A percentile compares a stretch with the other conserved stretches of the same genome.
phyloP scores from a whole-genome alignment of 2,329 filamentous ascomycete genomes.

The Ceratocystiopsis minuta region DNA sequence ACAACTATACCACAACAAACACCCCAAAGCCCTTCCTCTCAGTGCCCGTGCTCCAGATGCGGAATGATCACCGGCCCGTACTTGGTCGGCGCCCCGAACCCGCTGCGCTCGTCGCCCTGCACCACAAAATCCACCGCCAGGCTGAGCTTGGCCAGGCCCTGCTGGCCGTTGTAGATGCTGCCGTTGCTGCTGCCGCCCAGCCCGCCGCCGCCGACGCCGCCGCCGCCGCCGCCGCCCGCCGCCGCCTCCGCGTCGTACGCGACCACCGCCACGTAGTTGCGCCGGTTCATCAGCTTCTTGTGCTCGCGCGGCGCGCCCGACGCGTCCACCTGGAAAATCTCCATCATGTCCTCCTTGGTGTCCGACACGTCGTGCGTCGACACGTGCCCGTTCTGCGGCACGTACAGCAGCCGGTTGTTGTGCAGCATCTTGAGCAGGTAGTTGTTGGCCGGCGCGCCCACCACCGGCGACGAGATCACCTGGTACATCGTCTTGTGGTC shows the following conservation, averaged over 20 bases:
- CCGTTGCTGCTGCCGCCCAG: slow-evolving; percentile 15
- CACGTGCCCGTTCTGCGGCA: slow-evolving; percentile 71
- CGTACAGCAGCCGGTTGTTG: slow-evolving; percentile 80
- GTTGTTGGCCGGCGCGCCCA: slow-evolving; percentile 66
- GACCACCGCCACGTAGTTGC: slow-evolving; percentile 89
- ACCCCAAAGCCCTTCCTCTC: not conserved
- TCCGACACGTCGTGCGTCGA: slow-evolving; percentile 61
- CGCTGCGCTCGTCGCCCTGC: slow-evolving; percentile 67
- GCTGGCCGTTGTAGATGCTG: slow-evolving; percentile 11
- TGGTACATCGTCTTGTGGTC: slow-evolving; percentile 99
- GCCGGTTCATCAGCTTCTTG: slow-evolving; percentile 79
- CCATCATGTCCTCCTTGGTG: slow-evolving; percentile 99
- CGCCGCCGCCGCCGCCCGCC: slow-evolving; percentile 16
- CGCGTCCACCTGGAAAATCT: slow-evolving; percentile 92
- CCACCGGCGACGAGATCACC: slow-evolving; percentile 72
- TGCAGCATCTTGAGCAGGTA: slow-evolving; percentile 93
- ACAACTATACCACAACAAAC: not conserved
- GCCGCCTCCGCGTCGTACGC: slow-evolving; percentile 79
- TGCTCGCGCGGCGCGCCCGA: slow-evolving; percentile 67
- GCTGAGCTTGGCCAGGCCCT: slow-evolving; percentile 50
- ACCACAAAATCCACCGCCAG: slow-evolving; percentile 94
- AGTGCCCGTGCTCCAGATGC: slow-evolving; percentile 58
- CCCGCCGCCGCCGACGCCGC: slow-evolving; percentile 10
- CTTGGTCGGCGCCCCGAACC: slow-evolving; percentile 57
- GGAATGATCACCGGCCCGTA: slow-evolving; percentile 95